A percentile compares a stretch with the other conserved stretches of the same genome.
Evolutionary conservation across 768 basidiomycete genomes (phyloP).

Genomic region (Collybiopsis luxurians): DNA sequence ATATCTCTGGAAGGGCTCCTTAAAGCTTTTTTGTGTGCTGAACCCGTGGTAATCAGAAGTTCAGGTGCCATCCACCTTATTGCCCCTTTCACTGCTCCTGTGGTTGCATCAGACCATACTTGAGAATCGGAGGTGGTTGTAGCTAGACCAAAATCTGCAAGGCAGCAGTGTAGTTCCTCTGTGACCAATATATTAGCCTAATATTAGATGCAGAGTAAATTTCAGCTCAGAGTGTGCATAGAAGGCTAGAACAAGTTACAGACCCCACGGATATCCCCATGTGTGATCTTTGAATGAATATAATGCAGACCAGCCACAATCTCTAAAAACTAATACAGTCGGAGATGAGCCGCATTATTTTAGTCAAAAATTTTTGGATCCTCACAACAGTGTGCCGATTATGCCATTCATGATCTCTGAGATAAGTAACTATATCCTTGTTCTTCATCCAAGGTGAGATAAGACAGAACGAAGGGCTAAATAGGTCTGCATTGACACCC

Average conservation of each 20-base stretch:
- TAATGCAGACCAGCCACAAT: constrained; percentile 32
- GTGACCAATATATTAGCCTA: constrained; percentile 19
- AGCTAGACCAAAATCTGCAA: constrained; percentile 18
- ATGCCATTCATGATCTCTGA: neutral
- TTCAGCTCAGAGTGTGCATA: too few species aligned
- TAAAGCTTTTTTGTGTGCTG: neutral
- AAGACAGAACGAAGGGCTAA: constrained; percentile 15
- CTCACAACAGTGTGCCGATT: neutral
- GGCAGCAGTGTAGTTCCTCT: constrained; percentile 9
- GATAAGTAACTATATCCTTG: constrained; percentile 11
- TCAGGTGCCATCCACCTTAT: constrained; percentile 14
- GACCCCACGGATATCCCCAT: constrained; percentile 25
- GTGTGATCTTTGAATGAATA: constrained; percentile 25
- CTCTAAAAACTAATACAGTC: constrained; percentile 26
- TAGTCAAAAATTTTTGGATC: neutral
- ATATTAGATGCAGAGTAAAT: neutral
- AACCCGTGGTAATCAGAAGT: neutral
- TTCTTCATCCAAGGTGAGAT: constrained; percentile 22
- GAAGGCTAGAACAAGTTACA: neutral
- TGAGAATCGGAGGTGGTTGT: constrained; percentile 8
- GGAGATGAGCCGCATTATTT: neutral
- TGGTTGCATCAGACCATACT: neutral
- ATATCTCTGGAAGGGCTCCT: constrained; percentile 11
- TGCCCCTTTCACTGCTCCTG: constrained; percentile 11
- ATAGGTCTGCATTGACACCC: constrained; percentile 14